These are phyloP conservation scores for Cerioporus squamosus DNA, from an alignment of 1,284 basidiomycete genomes.

Conservation along the genomic window DNA sequence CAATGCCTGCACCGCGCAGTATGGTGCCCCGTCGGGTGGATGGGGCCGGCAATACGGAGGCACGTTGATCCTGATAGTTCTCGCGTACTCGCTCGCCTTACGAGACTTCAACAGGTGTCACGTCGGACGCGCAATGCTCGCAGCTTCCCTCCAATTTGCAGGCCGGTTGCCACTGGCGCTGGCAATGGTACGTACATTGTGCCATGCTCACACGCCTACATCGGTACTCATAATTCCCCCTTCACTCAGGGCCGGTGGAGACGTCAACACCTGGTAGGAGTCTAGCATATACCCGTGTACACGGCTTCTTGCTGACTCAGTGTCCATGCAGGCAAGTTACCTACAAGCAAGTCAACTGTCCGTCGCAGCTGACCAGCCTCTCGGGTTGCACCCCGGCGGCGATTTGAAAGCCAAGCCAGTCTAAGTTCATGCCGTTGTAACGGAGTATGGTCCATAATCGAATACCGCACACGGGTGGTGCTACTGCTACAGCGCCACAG, in stretches of 20 bases:
- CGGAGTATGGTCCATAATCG: not conserved
- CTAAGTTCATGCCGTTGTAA: not conserved
- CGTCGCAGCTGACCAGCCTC: constrained; percentile 24
- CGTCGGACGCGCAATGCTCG: constrained; percentile 24
- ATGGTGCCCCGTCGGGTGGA: constrained; percentile 21
- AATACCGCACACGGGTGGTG: not conserved
- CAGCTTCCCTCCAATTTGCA: constrained; percentile 28
- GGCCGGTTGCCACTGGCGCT: constrained; percentile 30
- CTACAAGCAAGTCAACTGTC: constrained; percentile 27
- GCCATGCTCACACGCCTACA: too few species aligned
- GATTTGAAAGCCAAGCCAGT: constrained; percentile 6
- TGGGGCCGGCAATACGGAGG: constrained; percentile 29
- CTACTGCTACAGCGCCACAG: not conserved
- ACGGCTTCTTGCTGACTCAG: too few species aligned
- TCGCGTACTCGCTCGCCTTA: not conserved
- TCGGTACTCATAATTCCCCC: too few species aligned
- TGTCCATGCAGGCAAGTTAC: constrained; percentile 15
- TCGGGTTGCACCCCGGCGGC: constrained; percentile 25
- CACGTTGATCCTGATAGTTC: not conserved
- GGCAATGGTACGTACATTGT: constrained; percentile 21
- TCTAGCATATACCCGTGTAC: too few species aligned
- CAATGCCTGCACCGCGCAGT: constrained; percentile 28
- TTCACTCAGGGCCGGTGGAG: constrained; percentile 24
- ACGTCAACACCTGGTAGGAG: constrained; percentile 16
- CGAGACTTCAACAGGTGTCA: constrained; percentile 17